Base-by-base conservation (phyloP, 805 yeast species). In the Cyberlindnera euphorbiiphila region DNA sequence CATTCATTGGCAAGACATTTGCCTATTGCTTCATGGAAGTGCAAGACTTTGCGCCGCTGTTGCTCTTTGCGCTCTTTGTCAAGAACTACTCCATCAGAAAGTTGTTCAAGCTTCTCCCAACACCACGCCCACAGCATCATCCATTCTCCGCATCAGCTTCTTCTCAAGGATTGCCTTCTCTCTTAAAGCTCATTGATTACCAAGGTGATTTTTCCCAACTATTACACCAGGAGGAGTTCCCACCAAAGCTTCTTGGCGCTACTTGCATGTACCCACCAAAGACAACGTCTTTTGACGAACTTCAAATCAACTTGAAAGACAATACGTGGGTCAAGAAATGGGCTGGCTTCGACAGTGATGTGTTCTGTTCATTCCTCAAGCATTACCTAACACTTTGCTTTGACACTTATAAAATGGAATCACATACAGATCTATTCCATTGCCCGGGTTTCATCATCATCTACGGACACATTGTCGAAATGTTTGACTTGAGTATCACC, bases 1-100 rank as follows among this genome's bases (percentile, higher is more conserved):
- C 84, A 2, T 78, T 79, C 44, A 64, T 75, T 17, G 85, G 85
- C 1, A 80, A 80, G 54, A 66, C 76, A 3, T 77, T 78, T 59
- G 81, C 83, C 1, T 69, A 69, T 50, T 52, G 74, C 10, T 79
- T 69, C 42, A 68, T 72, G 48, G 54, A 67, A 37, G 49, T 79
- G 4, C 72, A 73, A 1, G 57, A 69, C 13, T 74, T 76, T 12
- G 66, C 76, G 14, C 62, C 62, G 32, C 77, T 81, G 2, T 54
- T 80, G 25, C 53, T 78, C 30, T 80, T 80, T 45, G 52, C 78
- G 15, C 58, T 80, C 28, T 76, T 74, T 49, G 72, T 78, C 30
- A 76, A 76, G 53, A 72, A 74, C 44, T 51, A 57, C 26, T 57
- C 68, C 8, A 63, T 72, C 38, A 70, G 66, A 20, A 41, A 39